Conservation (phyloP, 768 basidiomycete species). For the Trametes sanguinea region DNA sequence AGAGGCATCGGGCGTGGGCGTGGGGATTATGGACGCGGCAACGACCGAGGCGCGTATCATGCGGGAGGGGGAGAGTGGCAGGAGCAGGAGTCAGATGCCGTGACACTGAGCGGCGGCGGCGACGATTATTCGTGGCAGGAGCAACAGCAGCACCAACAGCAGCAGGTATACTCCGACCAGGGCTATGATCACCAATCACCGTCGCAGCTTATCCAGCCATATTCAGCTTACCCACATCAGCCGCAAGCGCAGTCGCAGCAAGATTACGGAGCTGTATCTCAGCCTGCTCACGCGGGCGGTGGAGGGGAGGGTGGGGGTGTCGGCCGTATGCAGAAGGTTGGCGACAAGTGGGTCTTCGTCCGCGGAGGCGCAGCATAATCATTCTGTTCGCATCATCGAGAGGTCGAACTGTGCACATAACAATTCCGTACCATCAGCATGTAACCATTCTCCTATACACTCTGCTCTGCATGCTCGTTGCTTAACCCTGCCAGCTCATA, state of each 20-base stretch:
- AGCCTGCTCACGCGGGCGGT: not conserved
- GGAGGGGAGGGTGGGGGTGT: not conserved
- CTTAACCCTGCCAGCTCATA: constrained; percentile 47
- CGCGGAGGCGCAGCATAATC: constrained; percentile 32
- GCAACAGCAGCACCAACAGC: not conserved
- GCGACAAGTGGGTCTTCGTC: constrained; percentile 74
- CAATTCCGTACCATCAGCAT: constrained; percentile 3
- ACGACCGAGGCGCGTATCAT: constrained; percentile 47
- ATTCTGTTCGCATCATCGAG: not conserved
- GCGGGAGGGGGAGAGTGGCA: constrained; percentile 37
- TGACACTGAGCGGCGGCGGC: constrained; percentile 59
- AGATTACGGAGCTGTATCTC: not conserved
- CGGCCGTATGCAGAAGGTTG: constrained; percentile 64
- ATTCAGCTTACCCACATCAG: not conserved
- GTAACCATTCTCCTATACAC: constrained; percentile 22
- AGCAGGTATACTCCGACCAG: constrained; percentile 2
- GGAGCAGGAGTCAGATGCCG: constrained; percentile 51
- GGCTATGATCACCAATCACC: not conserved
- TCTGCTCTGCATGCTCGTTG: constrained; percentile 25
- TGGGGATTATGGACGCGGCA: constrained; percentile 38
- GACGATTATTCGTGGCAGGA: constrained; percentile 18
- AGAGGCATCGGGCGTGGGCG: constrained; percentile 11
- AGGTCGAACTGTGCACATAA: constrained; percentile 15
- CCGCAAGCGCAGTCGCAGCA: not conserved
- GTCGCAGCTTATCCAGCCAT: not conserved